Conservation (phyloP, 2,329 filamentous ascomycete species). For the Fusarium sacchari region DNA sequence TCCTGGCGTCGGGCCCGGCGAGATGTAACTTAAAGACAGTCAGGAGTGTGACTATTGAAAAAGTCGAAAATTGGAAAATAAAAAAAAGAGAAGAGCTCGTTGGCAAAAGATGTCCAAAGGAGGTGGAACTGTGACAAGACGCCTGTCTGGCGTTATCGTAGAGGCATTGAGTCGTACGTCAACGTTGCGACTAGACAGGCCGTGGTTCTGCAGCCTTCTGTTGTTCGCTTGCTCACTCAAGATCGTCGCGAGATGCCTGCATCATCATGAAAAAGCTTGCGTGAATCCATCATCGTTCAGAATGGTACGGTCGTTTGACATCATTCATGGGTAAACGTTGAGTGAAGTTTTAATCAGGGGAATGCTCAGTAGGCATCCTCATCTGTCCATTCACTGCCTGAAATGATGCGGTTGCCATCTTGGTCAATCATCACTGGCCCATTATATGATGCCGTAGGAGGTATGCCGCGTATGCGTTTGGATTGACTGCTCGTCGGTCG, state of each 20-base stretch:
- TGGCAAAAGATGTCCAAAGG: conserved; percentile 32
- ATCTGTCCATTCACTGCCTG: conserved; percentile 74
- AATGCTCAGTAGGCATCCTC: conserved; percentile 65
- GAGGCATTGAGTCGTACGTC: conserved; percentile 29
- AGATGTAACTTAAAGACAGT: conserved; percentile 31
- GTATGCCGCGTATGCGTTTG: conserved; percentile 66
- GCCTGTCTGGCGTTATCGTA: conserved; percentile 14
- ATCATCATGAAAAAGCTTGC: conserved; percentile 45
- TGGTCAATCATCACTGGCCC: conserved; percentile 62
- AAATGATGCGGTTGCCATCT: conserved; percentile 71
- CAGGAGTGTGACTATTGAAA: conserved; percentile 15
- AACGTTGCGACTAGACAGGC: conserved; percentile 22
- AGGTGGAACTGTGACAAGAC: conserved; percentile 21
- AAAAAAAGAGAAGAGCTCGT: not conserved
- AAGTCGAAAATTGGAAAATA: not conserved
- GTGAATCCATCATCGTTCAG: conserved; percentile 42
- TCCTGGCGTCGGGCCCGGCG: conserved; percentile 35
- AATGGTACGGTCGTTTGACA: conserved; percentile 31
- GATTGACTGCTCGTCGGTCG: conserved; percentile 54
- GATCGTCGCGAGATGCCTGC: conserved; percentile 43
- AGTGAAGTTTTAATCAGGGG: not conserved
- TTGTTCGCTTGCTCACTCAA: conserved; percentile 38
- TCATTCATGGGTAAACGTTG: conserved; percentile 34
- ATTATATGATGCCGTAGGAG: conserved; percentile 58
- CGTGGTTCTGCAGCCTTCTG: conserved; percentile 20